Evolutionary conservation across 108 stramenopile species (phyloP).

Genomic region (Hondaea fermentalgiana): DNA sequence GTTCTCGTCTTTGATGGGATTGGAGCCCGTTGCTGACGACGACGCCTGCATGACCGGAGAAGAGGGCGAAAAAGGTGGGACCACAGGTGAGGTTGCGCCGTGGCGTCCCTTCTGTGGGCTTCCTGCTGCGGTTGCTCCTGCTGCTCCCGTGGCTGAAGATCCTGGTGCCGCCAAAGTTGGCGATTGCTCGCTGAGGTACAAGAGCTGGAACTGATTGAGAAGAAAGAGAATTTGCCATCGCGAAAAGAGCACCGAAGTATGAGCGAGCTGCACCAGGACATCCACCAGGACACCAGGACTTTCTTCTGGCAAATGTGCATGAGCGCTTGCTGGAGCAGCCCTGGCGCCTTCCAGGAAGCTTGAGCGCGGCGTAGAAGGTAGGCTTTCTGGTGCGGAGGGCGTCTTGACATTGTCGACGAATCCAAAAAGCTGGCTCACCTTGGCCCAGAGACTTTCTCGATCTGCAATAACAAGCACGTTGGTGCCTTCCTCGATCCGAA

Average conservation of each 20-base stretch:
- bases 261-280: neutral
- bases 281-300: neutral
- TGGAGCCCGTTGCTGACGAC: no score
- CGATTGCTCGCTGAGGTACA: neutral
- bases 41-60: no score
- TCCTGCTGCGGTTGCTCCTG: no score
- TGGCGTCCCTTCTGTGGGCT: no score
- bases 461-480: neutral
- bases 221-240: constrained; percentile 19
- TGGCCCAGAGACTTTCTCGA: neutral
- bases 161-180: no score
- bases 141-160: no score
- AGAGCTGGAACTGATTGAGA: neutral
- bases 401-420: no score
- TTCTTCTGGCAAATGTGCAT: neutral
- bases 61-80: no score
- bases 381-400: no score
- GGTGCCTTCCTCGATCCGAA: neutral
- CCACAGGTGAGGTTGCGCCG: no score
- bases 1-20: neutral
- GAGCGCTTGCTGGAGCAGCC: neutral
- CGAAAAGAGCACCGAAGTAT: neutral
- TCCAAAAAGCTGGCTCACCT: neutral
- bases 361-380: no score
- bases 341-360: neutral